Evolutionary conservation across 805 yeast genomes (phyloP), one percentile per base, ranked within the genome.

Genomic region (Candida koratica): DNA sequence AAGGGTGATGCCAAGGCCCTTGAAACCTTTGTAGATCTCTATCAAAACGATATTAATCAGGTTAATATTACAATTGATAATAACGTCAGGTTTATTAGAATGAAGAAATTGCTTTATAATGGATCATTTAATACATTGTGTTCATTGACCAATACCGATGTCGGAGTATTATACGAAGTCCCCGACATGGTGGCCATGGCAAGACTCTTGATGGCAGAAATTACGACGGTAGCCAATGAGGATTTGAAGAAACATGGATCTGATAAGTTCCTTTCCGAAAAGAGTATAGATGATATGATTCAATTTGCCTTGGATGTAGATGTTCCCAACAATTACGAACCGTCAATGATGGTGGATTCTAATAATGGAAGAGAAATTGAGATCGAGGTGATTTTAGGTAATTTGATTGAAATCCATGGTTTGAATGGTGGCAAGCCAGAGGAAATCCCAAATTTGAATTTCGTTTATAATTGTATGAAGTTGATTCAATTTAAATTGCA

Each of bases 31-130:
- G 51, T 45, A 47, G 45, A 25, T 34, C 46, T 44, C 30, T 53
- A 50, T 17, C 49, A 51, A 16, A 49, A 55, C 18, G 52, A 41
- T 6, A 31, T 39, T 30, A 63, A 62, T 42, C 22, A 33, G 17
- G 25, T 16, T 8, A 32, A 17, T 10, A 49, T 52, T 13, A 33
- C 30, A 3, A 10, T 44, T 17, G 66, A 63, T 37, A 34, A 41
- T 10, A 45, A 54, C 28, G 58, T 52, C 3, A 41, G 48, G 13
- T 45, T 42, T 33, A 50, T 60, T 2, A 65, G 94, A 45, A 81
- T 84, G 77, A 61, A 69, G 38, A 84, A 84, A 53, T 66, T 84
- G 43, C 69, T 84, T 10, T 83, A 82, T 60, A 84, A 83, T 53
- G 79, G 84, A 14, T 61, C 81, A 1, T 63, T 78, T 51, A 84